These are phyloP conservation scores for Gossypium davidsonii DNA, from an alignment of 441 rosid genomes.

Conservation along the genomic window DNA sequence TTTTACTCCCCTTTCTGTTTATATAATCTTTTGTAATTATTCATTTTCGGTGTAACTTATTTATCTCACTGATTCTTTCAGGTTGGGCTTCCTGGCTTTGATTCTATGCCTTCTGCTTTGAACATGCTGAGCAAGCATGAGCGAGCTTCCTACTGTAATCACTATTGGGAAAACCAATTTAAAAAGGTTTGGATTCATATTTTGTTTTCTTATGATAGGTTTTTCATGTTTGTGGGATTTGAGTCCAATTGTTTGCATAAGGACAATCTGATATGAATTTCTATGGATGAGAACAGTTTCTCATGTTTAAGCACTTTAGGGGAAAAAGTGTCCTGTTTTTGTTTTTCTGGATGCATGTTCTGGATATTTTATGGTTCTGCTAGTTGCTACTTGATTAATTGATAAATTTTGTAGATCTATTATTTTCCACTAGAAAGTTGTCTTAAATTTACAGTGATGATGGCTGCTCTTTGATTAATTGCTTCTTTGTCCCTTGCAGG, in stretches of 20 bases:
- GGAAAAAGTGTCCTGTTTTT: background rate
- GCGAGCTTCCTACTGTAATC: conserved; percentile 97
- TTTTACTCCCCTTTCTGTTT: background rate
- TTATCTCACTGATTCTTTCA: conserved; percentile 36
- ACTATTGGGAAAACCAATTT: conserved; percentile 90
- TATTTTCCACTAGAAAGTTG: background rate
- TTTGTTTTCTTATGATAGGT: conserved; percentile 7
- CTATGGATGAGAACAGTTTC: background rate
- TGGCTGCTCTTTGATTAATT: background rate
- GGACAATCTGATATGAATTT: background rate
- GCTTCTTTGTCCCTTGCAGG: conserved; percentile 38
- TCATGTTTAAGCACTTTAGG: background rate
- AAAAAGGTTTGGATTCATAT: conserved; percentile 63
- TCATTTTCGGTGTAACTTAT: conserved; percentile 17
- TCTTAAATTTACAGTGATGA: background rate
- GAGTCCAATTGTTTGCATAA: conserved; percentile 6
- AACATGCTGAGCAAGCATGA: conserved; percentile 91
- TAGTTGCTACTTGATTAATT: background rate
- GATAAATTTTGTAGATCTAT: background rate
- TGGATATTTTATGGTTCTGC: conserved; percentile 1
- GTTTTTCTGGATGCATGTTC: background rate
- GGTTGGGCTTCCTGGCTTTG: conserved; percentile 99
- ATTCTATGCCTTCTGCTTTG: conserved; percentile 92
- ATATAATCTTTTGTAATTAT: background rate
- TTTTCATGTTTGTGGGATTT: background rate